Evolutionary conservation across 2,329 filamentous ascomycete genomes (phyloP).

Genomic region (Fusarium pseudoanthophilum): DNA sequence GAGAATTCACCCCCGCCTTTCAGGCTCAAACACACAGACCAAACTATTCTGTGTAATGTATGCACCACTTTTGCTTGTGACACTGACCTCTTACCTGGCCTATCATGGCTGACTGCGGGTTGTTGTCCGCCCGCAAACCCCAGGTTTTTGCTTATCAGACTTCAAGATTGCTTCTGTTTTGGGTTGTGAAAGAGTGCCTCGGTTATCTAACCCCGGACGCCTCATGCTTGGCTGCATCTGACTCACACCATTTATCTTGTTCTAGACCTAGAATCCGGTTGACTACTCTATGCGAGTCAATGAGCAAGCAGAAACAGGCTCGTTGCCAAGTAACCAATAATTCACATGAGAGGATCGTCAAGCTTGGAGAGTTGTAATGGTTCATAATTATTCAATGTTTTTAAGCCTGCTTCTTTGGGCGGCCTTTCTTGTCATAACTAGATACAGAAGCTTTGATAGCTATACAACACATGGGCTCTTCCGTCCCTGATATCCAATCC

Average conservation of each 20-base stretch:
- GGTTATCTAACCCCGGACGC: conserved; percentile 24
- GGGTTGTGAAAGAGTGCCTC: not conserved
- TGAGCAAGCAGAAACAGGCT: not conserved
- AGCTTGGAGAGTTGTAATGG: conserved; percentile 8
- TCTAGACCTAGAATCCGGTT: not conserved
- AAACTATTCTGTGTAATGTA: not conserved
- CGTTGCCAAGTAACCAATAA: not conserved
- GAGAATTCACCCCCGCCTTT: conserved; percentile 4
- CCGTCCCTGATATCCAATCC: conserved; percentile 19
- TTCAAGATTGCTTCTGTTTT: not conserved
- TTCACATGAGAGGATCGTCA: conserved; percentile 9
- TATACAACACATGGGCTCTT: conserved; percentile 32
- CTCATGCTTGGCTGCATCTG: conserved; percentile 24
- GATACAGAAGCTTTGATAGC: conserved; percentile 32
- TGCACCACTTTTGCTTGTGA: not conserved
- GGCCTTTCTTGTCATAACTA: conserved; percentile 30
- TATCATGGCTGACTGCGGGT: conserved; percentile 3
- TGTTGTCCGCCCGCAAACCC: not conserved
- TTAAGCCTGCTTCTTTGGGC: conserved; percentile 31
- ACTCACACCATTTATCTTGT: not conserved
- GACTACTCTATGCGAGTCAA: not conserved
- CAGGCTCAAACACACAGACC: not conserved
- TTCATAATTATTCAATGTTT: conserved; percentile 27
- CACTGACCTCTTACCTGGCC: not conserved
- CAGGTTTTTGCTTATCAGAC: not conserved